Evolutionary conservation across 1,284 basidiomycete species (phyloP).

Genomic region (Ceratobasidium sp.): DNA sequence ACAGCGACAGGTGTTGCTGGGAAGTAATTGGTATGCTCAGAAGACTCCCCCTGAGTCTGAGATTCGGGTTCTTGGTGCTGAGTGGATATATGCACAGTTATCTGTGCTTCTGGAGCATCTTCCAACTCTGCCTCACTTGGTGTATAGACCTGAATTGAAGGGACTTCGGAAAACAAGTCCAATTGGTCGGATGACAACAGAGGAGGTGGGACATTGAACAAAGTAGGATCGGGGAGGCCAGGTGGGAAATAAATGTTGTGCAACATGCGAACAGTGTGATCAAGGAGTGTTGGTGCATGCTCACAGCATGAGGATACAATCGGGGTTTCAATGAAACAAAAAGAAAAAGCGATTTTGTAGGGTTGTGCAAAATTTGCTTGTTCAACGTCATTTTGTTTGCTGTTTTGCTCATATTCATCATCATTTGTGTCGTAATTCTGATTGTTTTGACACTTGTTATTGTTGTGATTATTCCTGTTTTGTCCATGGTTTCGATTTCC

Average conservation of each 20-base stretch:
- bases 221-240: constrained; percentile 17
- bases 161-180: not conserved
- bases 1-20: not conserved
- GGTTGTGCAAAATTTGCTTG: not conserved
- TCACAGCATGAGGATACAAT: too few relatives aligned
- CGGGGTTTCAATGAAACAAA: too few relatives aligned
- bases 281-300: not conserved
- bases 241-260: constrained; percentile 18
- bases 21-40: not conserved
- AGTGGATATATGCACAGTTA: not conserved
- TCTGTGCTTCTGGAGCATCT: not conserved
- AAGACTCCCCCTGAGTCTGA: not conserved
- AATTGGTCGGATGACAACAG: not conserved
- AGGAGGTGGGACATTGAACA: not conserved
- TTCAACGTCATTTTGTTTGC: too few relatives aligned
- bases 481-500: not conserved
- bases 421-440: not conserved
- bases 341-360: constrained; percentile 1
- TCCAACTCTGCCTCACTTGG: constrained; percentile 31
- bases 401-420: not conserved
- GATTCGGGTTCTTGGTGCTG: not conserved
- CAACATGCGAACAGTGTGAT: constrained; percentile 1
- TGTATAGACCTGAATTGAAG: constrained; percentile 1
- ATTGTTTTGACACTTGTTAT: not conserved
- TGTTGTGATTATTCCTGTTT: not conserved